Evolutionary conservation across 140 eudicot genomes (phyloP), one percentile per base, ranked within the genome.

Genomic region (Stevia rebaudiana): DNA sequence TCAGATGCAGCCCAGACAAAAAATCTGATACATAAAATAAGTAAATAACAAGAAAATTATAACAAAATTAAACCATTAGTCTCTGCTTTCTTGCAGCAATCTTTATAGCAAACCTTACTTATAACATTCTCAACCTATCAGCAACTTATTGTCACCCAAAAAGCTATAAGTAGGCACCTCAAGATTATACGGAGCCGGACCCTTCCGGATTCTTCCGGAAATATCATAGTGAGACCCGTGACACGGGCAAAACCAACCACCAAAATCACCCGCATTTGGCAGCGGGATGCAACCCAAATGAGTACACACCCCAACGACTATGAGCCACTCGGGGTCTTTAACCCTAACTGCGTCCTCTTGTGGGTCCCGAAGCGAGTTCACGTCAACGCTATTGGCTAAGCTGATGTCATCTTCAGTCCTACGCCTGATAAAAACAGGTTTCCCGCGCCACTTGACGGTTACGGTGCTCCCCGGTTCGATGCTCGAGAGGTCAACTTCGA

Each of bases 181-280:
- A 51, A 88, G 73, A 62, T 88, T 88, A 62, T 72, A 84, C 17
- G 96, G 94, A 16, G 96, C 94, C 4, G 96, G 94, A 35, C 96
- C 96, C 60, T 88, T 88, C 8, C 94, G 89, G 54, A 88, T 88
- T 56, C 96, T 84, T 43, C 96, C 96, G 19, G 94, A 87, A 30
- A 87, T 87, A 37, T 87, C 95, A 23, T 84, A 84, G 60, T 87
- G 94, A 0, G 94, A 88, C 21, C 96, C 96, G 53, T 88, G 96
- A 78, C 96, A 88, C 0, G 96, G 96, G 78, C 96, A 88, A 77
- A 88, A 84, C 94, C 96, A 88, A 4, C 96, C 94, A 33, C 94
- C 94, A 66, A 68, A 88, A 44, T 88, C 96, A 44, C 96, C 96
- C 23, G 96, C 89, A 70, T 88, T 88, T 8, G 96, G 96, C 79